phyloP scores from a whole-genome alignment of 805 yeast genomes.

The Priceomyces haplophilus region DNA sequence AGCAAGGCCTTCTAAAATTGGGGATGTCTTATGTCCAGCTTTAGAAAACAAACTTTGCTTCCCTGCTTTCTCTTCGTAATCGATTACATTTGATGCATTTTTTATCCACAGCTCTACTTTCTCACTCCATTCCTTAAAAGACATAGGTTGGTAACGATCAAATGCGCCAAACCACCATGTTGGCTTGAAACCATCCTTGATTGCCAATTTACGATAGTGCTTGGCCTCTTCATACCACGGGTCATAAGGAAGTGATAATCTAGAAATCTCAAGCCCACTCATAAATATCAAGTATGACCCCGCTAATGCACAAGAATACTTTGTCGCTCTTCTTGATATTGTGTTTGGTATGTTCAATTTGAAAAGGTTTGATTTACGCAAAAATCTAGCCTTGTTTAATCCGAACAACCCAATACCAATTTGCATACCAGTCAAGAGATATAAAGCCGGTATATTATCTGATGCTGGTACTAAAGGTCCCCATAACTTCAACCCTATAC shows the following conservation, averaged over 20 bases:
- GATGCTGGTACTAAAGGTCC: conserved; percentile 75
- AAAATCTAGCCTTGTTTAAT: conserved; percentile 17
- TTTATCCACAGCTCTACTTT: conserved; percentile 20
- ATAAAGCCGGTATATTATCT: conserved; percentile 56
- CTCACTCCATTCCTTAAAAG: conserved; percentile 31
- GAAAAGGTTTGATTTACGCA: conserved; percentile 12
- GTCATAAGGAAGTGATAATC: conserved; percentile 49
- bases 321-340: conserved; percentile 11
- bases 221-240: conserved; percentile 75
- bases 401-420: conserved; percentile 43
- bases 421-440: conserved; percentile 52
- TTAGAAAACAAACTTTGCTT: not conserved
- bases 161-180: conserved; percentile 69
- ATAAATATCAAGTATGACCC: conserved; percentile 52
- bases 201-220: conserved; percentile 49
- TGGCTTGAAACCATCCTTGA: conserved; percentile 45
- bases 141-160: conserved; percentile 53
- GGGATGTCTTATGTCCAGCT: conserved; percentile 1
- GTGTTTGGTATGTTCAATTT: conserved; percentile 12
- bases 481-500: conserved; percentile 58
- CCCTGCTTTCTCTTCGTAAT: conserved; percentile 3
- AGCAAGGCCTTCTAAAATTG: conserved; percentile 12
- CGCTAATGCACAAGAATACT: conserved; percentile 13
- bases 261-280: conserved; percentile 53
- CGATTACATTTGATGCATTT: conserved; percentile 12